Conservation (phyloP, 805 yeast genomes). For the Nakazawaea wickerhamii region DNA sequence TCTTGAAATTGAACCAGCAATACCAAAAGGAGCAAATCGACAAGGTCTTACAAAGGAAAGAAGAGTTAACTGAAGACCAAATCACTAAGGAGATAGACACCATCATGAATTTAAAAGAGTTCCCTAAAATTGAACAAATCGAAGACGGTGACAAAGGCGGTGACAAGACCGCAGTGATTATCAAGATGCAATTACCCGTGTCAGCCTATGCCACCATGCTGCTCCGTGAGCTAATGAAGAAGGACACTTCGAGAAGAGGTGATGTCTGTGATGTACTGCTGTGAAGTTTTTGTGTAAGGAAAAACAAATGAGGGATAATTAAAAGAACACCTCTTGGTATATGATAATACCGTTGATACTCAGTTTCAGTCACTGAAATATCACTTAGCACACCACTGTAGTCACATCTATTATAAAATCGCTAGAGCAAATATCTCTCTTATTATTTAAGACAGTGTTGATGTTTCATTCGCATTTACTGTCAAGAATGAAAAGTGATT, state of each 20-base stretch:
- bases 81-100: conserved; percentile 7
- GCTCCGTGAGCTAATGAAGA: conserved; percentile 80
- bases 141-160: conserved; percentile 33
- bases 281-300: too few relatives aligned
- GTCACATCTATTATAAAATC: too few relatives aligned
- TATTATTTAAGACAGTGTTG: too few relatives aligned
- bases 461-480: not conserved
- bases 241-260: conserved; percentile 41
- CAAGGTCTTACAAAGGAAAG: conserved; percentile 13
- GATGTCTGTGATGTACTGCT: conserved; percentile 8
- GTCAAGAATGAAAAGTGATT: not conserved
- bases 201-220: conserved; percentile 98
- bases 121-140: conserved; percentile 19
- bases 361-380: too few relatives aligned
- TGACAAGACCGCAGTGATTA: conserved; percentile 58
- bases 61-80: conserved; percentile 14
- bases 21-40: conserved; percentile 4
- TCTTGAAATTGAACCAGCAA: conserved; percentile 34
- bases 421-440: too few relatives aligned
- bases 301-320: too few relatives aligned
- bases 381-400: too few relatives aligned
- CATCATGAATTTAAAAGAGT: conserved; percentile 4
- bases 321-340: too few relatives aligned
- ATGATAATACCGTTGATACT: too few relatives aligned
- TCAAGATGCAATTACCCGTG: conserved; percentile 73